phyloP scores from a whole-genome alignment of 305 asterid species.

The Solanum hybrid region DNA sequence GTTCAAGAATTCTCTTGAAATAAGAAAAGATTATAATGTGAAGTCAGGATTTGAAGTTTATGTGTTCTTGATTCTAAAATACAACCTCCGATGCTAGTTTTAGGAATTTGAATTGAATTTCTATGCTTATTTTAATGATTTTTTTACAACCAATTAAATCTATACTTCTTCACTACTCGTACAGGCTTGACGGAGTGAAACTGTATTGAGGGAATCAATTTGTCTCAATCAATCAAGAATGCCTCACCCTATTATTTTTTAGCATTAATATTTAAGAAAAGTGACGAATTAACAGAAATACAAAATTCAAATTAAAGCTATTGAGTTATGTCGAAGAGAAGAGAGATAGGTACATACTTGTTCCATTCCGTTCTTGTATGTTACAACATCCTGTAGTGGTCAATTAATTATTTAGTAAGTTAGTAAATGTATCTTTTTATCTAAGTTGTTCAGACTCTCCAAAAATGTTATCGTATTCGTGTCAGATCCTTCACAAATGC shows the following conservation, averaged over 20 bases:
- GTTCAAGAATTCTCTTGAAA: neutral
- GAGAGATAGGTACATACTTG: conserved; percentile 36
- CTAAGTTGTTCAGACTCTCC: neutral
- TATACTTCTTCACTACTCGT: no score
- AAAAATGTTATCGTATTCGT: neutral
- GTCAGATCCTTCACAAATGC: neutral
- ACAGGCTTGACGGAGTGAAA: no score
- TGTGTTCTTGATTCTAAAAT: neutral
- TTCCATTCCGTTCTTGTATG: conserved; percentile 54
- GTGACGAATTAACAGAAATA: neutral
- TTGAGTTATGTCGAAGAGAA: neutral
- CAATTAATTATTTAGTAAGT: conserved; percentile 11
- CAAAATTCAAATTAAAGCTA: neutral
- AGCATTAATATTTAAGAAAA: no score
- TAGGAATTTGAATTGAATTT: neutral
- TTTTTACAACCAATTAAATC: neutral
- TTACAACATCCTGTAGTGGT: conserved; percentile 63
- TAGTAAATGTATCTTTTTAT: neutral
- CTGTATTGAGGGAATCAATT: no score
- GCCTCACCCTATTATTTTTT: no score
- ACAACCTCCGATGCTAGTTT: neutral
- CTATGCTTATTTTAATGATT: neutral
- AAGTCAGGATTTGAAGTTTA: neutral
- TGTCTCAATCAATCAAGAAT: no score
- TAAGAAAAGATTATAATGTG: neutral